Percentiles rank a stretch among this genome's conserved stretches.
Evolutionary conservation across 805 yeast species (phyloP).

Genomic region (Kluyveromyces dobzhanskii): DNA sequence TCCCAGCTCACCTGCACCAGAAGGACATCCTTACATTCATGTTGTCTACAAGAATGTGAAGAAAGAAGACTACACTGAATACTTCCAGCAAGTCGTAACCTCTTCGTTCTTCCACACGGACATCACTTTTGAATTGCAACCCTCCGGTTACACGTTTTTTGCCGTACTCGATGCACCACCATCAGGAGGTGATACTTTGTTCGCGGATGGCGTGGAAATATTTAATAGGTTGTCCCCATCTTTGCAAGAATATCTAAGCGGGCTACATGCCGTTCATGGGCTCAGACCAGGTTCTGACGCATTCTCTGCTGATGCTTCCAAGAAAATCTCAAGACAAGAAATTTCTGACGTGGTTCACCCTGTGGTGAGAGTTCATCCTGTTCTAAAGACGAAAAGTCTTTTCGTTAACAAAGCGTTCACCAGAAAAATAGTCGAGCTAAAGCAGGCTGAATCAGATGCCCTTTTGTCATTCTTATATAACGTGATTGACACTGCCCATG

Average conservation of each 20-base stretch:
- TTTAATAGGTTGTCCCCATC: slow-evolving; percentile 62
- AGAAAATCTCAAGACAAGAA: slow-evolving; percentile 39
- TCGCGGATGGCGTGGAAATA: slow-evolving; percentile 60
- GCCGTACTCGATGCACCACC: slow-evolving; percentile 52
- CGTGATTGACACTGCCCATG: slow-evolving; percentile 44
- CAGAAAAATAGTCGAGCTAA: slow-evolving; percentile 60
- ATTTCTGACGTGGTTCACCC: slow-evolving; percentile 56
- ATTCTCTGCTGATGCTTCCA: not conserved
- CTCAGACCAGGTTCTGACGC: slow-evolving; percentile 14
- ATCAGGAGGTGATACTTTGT: slow-evolving; percentile 73
- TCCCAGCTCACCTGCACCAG: slow-evolving; percentile 69
- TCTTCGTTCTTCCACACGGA: slow-evolving; percentile 57
- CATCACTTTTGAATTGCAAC: slow-evolving; percentile 63
- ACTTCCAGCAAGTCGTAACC: slow-evolving; percentile 18
- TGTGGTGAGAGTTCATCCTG: slow-evolving; percentile 65
- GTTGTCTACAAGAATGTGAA: slow-evolving; percentile 45
- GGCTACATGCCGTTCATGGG: slow-evolving; percentile 61
- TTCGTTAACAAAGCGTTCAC: slow-evolving; percentile 53
- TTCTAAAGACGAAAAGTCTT: slow-evolving; percentile 52
- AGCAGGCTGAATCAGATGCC: slow-evolving; percentile 59
- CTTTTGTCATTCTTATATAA: slow-evolving; percentile 49
- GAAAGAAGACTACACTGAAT: slow-evolving; percentile 23
- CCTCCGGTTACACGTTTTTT: slow-evolving; percentile 64
- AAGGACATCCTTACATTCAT: slow-evolving; percentile 49
- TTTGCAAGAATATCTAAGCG: slow-evolving; percentile 48